phyloP scores from a whole-genome alignment of 495 filamentous ascomycete genomes.

The Platismatia glauca region DNA sequence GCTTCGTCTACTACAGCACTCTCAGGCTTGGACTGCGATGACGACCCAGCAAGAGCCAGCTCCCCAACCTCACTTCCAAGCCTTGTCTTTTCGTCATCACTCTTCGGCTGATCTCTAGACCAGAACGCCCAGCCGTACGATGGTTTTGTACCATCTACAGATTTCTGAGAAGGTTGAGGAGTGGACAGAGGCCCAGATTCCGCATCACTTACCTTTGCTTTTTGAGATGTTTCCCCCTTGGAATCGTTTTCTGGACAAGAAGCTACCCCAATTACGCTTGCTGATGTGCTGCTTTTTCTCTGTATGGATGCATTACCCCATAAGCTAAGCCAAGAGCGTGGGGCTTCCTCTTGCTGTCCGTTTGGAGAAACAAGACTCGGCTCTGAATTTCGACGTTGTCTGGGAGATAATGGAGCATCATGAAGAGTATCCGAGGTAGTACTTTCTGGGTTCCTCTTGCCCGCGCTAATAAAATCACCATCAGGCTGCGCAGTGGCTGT shows the following conservation, averaged over 20 bases:
- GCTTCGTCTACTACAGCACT: conserved; percentile 47
- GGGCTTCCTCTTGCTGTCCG: conserved; percentile 15
- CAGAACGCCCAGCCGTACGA: conserved; percentile 81
- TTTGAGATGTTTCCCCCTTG: neutral
- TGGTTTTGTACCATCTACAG: conserved; percentile 25
- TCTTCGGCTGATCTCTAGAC: conserved; percentile 55
- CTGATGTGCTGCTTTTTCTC: neutral
- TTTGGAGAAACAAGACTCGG: conserved; percentile 14
- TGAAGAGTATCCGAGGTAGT: neutral
- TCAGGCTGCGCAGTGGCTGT: neutral
- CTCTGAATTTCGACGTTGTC: conserved; percentile 16
- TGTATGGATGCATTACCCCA: conserved; percentile 30
- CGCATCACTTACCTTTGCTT: neutral
- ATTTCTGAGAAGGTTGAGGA: conserved; percentile 2
- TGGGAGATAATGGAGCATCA: conserved; percentile 19
- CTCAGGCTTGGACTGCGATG: conserved; percentile 54
- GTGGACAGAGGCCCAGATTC: neutral
- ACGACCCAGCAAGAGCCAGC: conserved; percentile 57
- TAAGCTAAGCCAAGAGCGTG: conserved; percentile 45
- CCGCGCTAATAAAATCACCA: too few relatives aligned
- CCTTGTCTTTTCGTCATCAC: conserved; percentile 22
- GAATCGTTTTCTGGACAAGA: neutral
- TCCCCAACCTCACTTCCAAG: conserved; percentile 49
- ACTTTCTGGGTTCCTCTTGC: neutral
- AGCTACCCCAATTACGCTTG: neutral